Evolutionary conservation across 495 filamentous ascomycete species (phyloP).

Genomic region (Lophium mytilinum): DNA sequence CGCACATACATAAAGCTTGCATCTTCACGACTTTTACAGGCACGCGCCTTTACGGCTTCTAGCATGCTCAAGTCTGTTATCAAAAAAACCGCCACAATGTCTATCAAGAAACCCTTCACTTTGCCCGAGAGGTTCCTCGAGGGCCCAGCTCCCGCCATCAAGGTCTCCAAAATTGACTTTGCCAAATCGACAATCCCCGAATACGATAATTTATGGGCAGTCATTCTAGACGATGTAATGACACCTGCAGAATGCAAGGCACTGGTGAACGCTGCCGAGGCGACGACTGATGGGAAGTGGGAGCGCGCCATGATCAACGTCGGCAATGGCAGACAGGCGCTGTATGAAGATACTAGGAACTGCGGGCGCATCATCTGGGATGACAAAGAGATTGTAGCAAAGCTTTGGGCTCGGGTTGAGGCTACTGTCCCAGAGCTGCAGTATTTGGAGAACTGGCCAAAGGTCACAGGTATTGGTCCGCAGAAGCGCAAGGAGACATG

Average conservation of each 20-base stretch:
- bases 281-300: slow-evolving; percentile 39
- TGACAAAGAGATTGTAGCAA: slow-evolving; percentile 48
- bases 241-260: slow-evolving; percentile 33
- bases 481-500: slow-evolving; percentile 42
- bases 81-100: slow-evolving; percentile 3
- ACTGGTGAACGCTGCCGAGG: slow-evolving; percentile 31
- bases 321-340: slow-evolving; percentile 51
- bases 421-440: slow-evolving; percentile 39
- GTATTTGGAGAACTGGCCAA: slow-evolving; percentile 33
- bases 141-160: slow-evolving; percentile 25
- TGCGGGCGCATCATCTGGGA: slow-evolving; percentile 73
- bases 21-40: no score
- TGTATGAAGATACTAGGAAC: slow-evolving; percentile 51
- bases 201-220: slow-evolving; percentile 31
- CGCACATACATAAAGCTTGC: no score
- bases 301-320: slow-evolving; percentile 60
- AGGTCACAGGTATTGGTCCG: slow-evolving; percentile 42
- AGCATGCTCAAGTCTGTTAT: not conserved
- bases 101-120: not conserved
- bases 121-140: slow-evolving; percentile 28
- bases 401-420: slow-evolving; percentile 52
- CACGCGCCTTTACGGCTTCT: no score
- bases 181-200: slow-evolving; percentile 24
- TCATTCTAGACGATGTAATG: slow-evolving; percentile 36
- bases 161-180: slow-evolving; percentile 28